phyloP scores from a whole-genome alignment of 768 basidiomycete species.

The Tylopilus plumbeoviolaceoides region DNA sequence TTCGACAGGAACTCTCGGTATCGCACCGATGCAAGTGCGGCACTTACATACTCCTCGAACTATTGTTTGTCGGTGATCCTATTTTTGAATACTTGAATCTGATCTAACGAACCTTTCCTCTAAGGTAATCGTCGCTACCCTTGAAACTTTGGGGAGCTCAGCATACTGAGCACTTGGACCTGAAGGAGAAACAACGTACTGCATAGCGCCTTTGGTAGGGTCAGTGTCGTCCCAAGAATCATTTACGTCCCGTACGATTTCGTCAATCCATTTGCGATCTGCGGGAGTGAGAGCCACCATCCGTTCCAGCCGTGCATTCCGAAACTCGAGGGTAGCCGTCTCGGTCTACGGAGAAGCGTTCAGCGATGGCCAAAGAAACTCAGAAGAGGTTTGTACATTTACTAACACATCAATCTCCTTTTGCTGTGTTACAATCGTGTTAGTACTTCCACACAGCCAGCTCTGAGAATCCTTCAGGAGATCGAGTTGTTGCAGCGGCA shows the following conservation, averaged over 20 bases:
- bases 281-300: slow-evolving; percentile 80
- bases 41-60: slow-evolving; percentile 94
- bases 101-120: slow-evolving; percentile 59
- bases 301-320: slow-evolving; percentile 76
- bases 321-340: slow-evolving; percentile 80
- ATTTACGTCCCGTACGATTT: slow-evolving; percentile 83
- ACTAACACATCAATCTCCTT: slow-evolving; percentile 88
- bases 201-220: slow-evolving; percentile 55
- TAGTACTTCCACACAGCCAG: slow-evolving; percentile 95
- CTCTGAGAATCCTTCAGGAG: slow-evolving; percentile 73
- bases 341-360: slow-evolving; percentile 59
- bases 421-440: slow-evolving; percentile 91
- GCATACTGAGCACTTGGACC: not conserved
- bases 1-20: slow-evolving; percentile 83
- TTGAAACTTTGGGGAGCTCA: slow-evolving; percentile 60
- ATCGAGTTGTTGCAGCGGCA: slow-evolving; percentile 93
- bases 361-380: not conserved
- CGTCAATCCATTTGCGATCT: slow-evolving; percentile 98
- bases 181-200: slow-evolving; percentile 41
- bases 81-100: not conserved
- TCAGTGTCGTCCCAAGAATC: slow-evolving; percentile 71
- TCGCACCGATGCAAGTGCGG: slow-evolving; percentile 83
- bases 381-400: slow-evolving; percentile 47
- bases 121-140: slow-evolving; percentile 93
- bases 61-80: not conserved